Evolutionary conservation across 2,329 filamentous ascomycete genomes (phyloP).

Genomic region (Cryphonectria radicalis): DNA sequence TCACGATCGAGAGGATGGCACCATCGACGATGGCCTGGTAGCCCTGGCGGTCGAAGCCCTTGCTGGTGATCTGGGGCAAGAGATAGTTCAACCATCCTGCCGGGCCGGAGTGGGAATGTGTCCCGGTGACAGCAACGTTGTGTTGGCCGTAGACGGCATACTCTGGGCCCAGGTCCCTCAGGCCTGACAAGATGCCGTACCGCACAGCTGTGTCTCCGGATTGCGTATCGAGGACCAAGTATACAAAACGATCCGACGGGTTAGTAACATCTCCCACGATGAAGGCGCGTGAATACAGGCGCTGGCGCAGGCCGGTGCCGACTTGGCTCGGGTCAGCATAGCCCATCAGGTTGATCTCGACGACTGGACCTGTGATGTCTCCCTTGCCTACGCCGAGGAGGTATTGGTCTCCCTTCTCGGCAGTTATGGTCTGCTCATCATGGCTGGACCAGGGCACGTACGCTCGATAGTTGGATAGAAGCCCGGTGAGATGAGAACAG

Average conservation of each 20-base stretch:
- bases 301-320: constrained; percentile 82
- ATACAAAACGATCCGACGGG: constrained; percentile 75
- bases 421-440: background rate
- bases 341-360: constrained; percentile 88
- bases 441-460: background rate
- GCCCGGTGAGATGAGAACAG: background rate
- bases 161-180: constrained; percentile 69
- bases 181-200: constrained; percentile 76
- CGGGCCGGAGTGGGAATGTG: constrained; percentile 87
- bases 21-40: constrained; percentile 88
- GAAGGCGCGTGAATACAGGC: constrained; percentile 84
- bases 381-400: constrained; percentile 58
- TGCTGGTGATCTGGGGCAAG: constrained; percentile 83
- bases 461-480: background rate
- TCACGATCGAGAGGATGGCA: constrained; percentile 75
- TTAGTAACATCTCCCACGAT: constrained; percentile 73
- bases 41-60: constrained; percentile 83
- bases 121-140: constrained; percentile 88
- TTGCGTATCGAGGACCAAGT: constrained; percentile 84
- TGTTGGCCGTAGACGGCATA: constrained; percentile 76
- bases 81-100: constrained; percentile 93
- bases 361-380: constrained; percentile 71
- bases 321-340: constrained; percentile 80
- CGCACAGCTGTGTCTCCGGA: constrained; percentile 86
- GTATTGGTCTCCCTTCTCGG: constrained; percentile 45